phyloP scores from a whole-genome alignment of 78 protist genomes.

The Isochrysis galbana region DNA sequence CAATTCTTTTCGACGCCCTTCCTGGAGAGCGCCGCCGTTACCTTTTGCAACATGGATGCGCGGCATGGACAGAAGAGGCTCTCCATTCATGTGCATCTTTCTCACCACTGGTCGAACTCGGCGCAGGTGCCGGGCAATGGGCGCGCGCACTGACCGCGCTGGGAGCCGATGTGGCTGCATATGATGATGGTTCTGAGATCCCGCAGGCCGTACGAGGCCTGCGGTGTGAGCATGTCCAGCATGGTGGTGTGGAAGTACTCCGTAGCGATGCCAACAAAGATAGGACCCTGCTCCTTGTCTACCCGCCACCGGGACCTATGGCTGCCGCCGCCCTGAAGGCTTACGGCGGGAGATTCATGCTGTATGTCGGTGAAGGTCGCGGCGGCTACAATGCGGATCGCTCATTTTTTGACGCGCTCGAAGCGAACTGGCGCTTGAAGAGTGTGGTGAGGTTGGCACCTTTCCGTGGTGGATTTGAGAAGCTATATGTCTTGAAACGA shows the following conservation, averaged over 20 bases:
- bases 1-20: not conserved
- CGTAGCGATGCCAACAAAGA: not conserved
- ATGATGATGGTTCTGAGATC: not conserved
- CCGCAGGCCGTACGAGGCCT: not conserved
- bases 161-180: not conserved
- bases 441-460: not conserved
- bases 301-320: not conserved
- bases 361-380: not conserved
- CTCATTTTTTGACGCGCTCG: not conserved
- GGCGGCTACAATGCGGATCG: not conserved
- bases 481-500: not conserved
- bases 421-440: not conserved
- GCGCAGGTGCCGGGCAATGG: constrained; percentile 8
- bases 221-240: not conserved
- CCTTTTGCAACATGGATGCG: not conserved
- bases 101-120: not conserved
- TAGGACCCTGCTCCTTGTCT: not conserved
- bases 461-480: not conserved
- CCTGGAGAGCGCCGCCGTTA: not conserved
- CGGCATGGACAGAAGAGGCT: not conserved
- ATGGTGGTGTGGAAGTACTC: not conserved
- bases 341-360: not conserved
- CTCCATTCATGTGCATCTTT: not conserved
- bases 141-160: not conserved
- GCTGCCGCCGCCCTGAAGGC: not conserved